Base-by-base conservation (phyloP, 1,284 basidiomycete species). In the Boletus sp. region DNA sequence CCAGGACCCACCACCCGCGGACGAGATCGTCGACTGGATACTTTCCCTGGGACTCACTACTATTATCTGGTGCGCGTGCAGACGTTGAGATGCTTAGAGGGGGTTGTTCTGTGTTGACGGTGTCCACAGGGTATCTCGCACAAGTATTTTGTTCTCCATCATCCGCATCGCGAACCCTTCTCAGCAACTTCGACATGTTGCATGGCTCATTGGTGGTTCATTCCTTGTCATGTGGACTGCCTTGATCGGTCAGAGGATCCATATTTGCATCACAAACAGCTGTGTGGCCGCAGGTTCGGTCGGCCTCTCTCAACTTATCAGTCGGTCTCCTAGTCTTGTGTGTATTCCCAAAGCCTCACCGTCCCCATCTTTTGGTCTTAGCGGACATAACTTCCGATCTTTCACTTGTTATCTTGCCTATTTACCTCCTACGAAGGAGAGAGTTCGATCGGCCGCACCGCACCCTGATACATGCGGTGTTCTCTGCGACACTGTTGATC, bases 311-410 rank as follows among this genome's bases (percentile, higher is more conserved):
- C 62, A 68, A 44, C 55, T 71, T 19, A 52, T 71, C 28, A 68
- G 71, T 71, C 25, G 50, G 68, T 70, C 35, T 5, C 19, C 9
- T 6, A 10, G 10, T 30, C 40, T 49, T 47, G 17, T 47, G 17
- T 10, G 16, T 14, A 0, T 27, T 19, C 25, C 19, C 25, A 47
- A 47, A 25, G 25, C 25, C 35, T 40, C 38, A n/a, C 35, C 8
- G 13, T 13, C n/a, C n/a, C 40, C 6, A 23, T 14, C n/a, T 43
- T 21, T 38, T 21, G n/a, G 11, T 21, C 31, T 3, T 37, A 71
- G 70, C 62, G 48, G 65, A 67, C 27, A 47, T 46, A 3, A 54
- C 81, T 71, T 56, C 75, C 63, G 53, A 81, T 25, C 3, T 21
- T 10, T 11, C 28, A 23, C 63, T 68, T 35, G 62, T 70, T 35